phyloP scores from a whole-genome alignment of 441 rosid species.

The Manihot esculenta region DNA sequence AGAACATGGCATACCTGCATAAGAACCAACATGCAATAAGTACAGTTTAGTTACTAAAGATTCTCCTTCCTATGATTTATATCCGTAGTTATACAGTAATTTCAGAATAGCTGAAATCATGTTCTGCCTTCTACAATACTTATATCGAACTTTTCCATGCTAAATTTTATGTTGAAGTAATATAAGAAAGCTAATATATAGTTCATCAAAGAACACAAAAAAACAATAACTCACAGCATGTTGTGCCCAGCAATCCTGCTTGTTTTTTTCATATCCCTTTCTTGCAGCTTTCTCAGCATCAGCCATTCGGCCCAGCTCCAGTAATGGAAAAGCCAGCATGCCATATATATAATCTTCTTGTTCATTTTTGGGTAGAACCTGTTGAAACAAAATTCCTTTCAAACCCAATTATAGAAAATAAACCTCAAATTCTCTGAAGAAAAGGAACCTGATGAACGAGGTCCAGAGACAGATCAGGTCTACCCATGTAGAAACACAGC shows the following conservation, averaged over 20 bases:
- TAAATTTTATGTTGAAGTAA: background rate
- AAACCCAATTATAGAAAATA: background rate
- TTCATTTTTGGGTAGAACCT: slow-evolving; percentile 70
- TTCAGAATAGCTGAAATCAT: background rate
- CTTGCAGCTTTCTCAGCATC: slow-evolving; percentile 83
- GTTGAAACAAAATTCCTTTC: slow-evolving; percentile 19
- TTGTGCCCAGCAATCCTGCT: slow-evolving; percentile 76
- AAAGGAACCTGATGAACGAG: slow-evolving; percentile 66
- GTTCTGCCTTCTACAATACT: background rate
- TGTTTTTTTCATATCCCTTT: slow-evolving; percentile 67
- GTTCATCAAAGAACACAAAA: background rate
- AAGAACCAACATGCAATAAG: slow-evolving; percentile 16
- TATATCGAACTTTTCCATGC: background rate
- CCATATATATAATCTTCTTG: slow-evolving; percentile 70
- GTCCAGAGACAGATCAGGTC: slow-evolving; percentile 52
- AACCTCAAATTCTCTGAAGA: slow-evolving; percentile 2
- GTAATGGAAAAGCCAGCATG: slow-evolving; percentile 77
- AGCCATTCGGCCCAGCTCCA: slow-evolving; percentile 76
- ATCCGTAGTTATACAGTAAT: background rate
- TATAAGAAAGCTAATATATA: background rate
- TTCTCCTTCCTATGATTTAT: too few species aligned
- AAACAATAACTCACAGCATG: slow-evolving; percentile 65
- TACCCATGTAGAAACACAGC: slow-evolving; percentile 77
- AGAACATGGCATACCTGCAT: slow-evolving; percentile 86
- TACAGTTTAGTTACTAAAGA: background rate